Percentiles rank a stretch among this genome's conserved stretches.
Conservation (phyloP, 225 moss, liverwort and hornwort species). For the Polytrichum formosum region DNA sequence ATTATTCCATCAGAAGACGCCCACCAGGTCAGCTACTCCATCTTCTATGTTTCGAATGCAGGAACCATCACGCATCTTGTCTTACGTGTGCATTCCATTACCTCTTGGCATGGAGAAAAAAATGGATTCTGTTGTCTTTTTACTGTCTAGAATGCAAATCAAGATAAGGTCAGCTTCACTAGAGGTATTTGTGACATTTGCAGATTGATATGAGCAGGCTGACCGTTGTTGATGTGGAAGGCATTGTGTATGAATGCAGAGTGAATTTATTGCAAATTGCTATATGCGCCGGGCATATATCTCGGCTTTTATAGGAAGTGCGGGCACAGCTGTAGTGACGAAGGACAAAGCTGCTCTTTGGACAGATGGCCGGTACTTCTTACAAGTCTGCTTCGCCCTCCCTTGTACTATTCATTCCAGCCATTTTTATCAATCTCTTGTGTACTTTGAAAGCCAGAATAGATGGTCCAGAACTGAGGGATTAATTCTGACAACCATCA, state of each 20-base stretch:
- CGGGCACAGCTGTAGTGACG: constrained; percentile 91
- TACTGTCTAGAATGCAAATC: too few species aligned
- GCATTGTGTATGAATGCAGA: constrained; percentile 57
- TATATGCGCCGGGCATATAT: constrained; percentile 88
- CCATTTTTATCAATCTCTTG: too few species aligned
- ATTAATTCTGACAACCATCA: too few species aligned
- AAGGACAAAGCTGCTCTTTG: constrained; percentile 91
- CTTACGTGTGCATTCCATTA: too few species aligned
- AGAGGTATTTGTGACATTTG: too few species aligned
- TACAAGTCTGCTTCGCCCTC: constrained; percentile 58
- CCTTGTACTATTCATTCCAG: neutral
- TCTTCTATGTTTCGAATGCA: neutral
- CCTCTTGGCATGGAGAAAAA: too few species aligned
- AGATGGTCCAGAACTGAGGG: too few species aligned
- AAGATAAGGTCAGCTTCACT: too few species aligned
- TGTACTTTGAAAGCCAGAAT: too few species aligned
- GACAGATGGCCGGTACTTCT: constrained; percentile 96
- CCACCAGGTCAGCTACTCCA: constrained; percentile 62
- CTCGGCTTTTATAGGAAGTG: constrained; percentile 97
- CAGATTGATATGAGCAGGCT: neutral
- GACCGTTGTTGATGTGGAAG: constrained; percentile 15
- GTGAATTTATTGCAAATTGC: constrained; percentile 92
- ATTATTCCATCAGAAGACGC: constrained; percentile 97
- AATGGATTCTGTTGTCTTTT: too few species aligned
- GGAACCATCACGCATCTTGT: too few species aligned